phyloP scores from a whole-genome alignment of 331 rosid genomes.

The Malus hybrid region DNA sequence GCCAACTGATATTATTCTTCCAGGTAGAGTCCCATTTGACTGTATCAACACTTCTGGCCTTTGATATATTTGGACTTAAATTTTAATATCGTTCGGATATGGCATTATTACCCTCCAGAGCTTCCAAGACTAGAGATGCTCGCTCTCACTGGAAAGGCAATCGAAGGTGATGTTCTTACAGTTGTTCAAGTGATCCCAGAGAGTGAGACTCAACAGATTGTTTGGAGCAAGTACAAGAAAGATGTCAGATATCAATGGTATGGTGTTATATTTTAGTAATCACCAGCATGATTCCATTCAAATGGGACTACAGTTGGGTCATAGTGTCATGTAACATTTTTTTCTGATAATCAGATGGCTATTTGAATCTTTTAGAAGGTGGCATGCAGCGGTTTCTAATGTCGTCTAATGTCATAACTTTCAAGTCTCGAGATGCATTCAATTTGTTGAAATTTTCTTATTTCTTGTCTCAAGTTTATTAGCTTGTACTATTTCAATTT shows the following conservation, averaged over 20 bases:
- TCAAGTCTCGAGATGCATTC: background rate
- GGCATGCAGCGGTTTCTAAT: background rate
- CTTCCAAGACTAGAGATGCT: slow-evolving; percentile 85
- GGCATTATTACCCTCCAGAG: slow-evolving; percentile 33
- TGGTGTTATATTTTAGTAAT: slow-evolving; percentile 17
- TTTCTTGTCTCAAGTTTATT: background rate
- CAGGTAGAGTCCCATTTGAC: slow-evolving; percentile 42
- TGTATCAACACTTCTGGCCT: background rate
- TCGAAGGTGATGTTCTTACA: slow-evolving; percentile 80
- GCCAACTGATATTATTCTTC: slow-evolving; percentile 70
- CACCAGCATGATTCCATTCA: background rate
- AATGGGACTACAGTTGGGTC: background rate
- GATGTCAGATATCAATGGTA: slow-evolving; percentile 90
- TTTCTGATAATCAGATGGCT: background rate
- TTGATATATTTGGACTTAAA: background rate
- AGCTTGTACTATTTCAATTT: background rate
- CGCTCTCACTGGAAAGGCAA: slow-evolving; percentile 85
- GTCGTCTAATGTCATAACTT: background rate
- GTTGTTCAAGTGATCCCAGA: slow-evolving; percentile 95
- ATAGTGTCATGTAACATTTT: background rate
- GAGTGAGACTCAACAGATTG: slow-evolving; percentile 62
- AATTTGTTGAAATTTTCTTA: background rate
- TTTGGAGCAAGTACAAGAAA: slow-evolving; percentile 87
- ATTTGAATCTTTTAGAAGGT: background rate
- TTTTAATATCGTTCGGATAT: slow-evolving; percentile 16